phyloP scores from a whole-genome alignment of 1,139 yeast genomes.

The Taphrina flavorubra region DNA sequence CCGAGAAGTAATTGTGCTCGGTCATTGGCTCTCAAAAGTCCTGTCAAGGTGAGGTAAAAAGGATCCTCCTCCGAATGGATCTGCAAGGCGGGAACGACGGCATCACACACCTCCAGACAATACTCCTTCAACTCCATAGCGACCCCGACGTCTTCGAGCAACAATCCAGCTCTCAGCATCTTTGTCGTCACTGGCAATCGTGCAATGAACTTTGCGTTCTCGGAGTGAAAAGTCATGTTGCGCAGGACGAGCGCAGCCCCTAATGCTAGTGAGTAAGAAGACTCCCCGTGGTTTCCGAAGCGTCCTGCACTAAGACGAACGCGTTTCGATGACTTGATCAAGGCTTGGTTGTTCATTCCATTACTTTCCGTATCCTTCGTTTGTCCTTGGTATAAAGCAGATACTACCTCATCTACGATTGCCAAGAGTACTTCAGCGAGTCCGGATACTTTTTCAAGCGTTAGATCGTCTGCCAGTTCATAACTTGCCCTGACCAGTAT shows the following conservation, averaged over 20 bases:
- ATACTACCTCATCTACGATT: conserved; percentile 47
- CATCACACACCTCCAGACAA: conserved; percentile 79
- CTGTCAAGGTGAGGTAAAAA: conserved; percentile 49
- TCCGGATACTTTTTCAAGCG: conserved; percentile 59
- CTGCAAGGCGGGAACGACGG: conserved; percentile 79
- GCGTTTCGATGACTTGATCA: neutral
- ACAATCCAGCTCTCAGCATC: conserved; percentile 59
- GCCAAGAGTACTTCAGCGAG: conserved; percentile 61
- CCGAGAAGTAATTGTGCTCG: conserved; percentile 54
- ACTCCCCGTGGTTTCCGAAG: neutral
- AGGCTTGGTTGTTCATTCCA: neutral
- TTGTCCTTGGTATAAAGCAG: neutral
- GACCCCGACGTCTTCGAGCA: conserved; percentile 53
- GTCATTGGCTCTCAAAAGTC: conserved; percentile 49
- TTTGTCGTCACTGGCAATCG: conserved; percentile 53
- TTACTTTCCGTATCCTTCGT: neutral
- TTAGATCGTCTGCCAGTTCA: conserved; percentile 58
- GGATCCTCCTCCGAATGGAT: conserved; percentile 65
- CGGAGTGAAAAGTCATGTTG: conserved; percentile 80
- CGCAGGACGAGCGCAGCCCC: conserved; percentile 75
- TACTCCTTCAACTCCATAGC: conserved; percentile 70
- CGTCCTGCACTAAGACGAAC: neutral
- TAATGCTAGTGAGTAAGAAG: conserved; percentile 57
- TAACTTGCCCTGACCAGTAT: conserved; percentile 65
- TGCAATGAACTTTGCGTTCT: conserved; percentile 79